Evolutionary conservation across 225 moss, liverwort and hornwort species (phyloP), one percentile per base, ranked within the genome.

Genomic region (Marchantia paleacea): DNA sequence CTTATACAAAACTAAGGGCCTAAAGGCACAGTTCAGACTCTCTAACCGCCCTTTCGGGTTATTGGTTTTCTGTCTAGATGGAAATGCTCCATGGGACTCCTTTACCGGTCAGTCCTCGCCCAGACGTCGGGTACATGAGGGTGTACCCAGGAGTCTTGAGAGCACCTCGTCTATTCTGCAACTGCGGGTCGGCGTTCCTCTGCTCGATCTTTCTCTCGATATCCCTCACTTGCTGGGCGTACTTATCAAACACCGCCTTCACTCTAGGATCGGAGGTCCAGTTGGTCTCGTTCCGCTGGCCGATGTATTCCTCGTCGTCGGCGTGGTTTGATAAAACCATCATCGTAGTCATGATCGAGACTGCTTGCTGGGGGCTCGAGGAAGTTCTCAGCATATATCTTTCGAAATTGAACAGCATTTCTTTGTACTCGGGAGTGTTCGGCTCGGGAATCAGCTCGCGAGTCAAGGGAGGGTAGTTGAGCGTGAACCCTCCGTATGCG

Each of bases 401-500:
- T 30, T 31, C 51, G 6, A 67, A 48, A 50, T 79, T 51, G 11
- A 6, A n/a, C 10, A 49, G 3, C 19, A 52, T 26, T 50, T 20
- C 66, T 4, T 19, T 16, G 16, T 48, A 65, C 11, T 79, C 79
- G 0, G 9, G 10, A 10, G 65, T 79, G 67, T 49, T 63, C 7
- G 8, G 18, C 52, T 79, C 79, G n/a, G 79, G 79, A 15, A 79
- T 66, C 18, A 79, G 67, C n/a, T 18, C n/a, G 18, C 66, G 24
- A 28, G 25, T 8, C 31, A 47, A 48, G 47, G 66, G 16, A 5
- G 79, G 66, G 3, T 67, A 22, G 79, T 79, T 79, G 79, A 52
- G 79, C n/a, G 49, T 22, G 28, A 52, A 79, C n/a, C 66, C 79
- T 12, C 47, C 79, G 79, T 79, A 79, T 1, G 79, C 52, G 28